Evolutionary conservation across 805 yeast species (phyloP), one percentile per base, ranked within the genome.

Genomic region (Pichia manshurica): DNA sequence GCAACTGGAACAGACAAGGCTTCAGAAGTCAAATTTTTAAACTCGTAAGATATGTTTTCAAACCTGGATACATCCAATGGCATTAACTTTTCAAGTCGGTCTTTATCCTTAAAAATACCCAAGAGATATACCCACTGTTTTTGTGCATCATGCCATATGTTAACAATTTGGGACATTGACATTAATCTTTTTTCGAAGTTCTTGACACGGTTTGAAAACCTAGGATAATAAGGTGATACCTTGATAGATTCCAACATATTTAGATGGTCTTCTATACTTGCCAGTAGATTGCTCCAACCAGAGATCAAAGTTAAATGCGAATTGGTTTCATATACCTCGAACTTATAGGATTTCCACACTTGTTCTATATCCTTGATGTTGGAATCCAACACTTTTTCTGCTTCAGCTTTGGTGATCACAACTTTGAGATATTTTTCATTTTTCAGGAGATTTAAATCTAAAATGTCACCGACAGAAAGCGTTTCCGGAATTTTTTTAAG

Each of bases 61-160:
- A 87, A 90, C 39, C 95, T 68, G 0, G 82, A 60, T 0, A 83
- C 70, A 55, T 89, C 96, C 3, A 77, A 58, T 0, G 95, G 93
- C 10, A 90, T 67, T 1, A 87, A 62, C n/a, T 66, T 69, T 48
- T 72, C 70, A 17, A 89, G 74, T 34, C 83, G 88, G 2, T 70
- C 69, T 38, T 74, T 77, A 0, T 72, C 67, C 4, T 78, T 81
- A 57, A 91, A 84, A 0, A 88, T 79, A 2, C 96, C 96, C 53
- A 79, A 82, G 20, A 90, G 69, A 60, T 91, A 88, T 1, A 87
- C 77, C 95, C 96, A 90, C 56, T 83, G 87, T n/a, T 83, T 69
- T 62, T 91, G 98, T 1, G 81, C 85, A 31, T 87, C 96, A 23
- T 84, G 73, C 95, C 96, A 89, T 0, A 64, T 58, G 52, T 81